A percentile compares a stretch with the other conserved stretches of the same genome.
These are phyloP conservation scores for Eucalyptus melliodora DNA, from an alignment of 345 rosid species.

Conservation along the genomic window DNA sequence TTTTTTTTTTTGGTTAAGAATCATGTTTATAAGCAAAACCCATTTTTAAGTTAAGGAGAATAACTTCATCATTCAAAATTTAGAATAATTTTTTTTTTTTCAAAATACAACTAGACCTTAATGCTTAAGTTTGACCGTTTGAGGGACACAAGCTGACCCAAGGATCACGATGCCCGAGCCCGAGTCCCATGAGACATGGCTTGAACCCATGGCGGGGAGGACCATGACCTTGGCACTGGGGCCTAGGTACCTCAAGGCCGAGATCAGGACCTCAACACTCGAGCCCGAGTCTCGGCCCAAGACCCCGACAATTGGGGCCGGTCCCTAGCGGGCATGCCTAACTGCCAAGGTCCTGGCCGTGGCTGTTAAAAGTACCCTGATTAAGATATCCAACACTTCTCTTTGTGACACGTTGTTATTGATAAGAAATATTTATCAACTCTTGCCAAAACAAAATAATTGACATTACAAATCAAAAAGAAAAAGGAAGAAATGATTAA, in stretches of 20 bases:
- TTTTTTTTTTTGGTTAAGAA: background rate
- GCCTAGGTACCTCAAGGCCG: background rate
- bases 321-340: background rate
- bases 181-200: accelerated
- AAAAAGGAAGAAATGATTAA: background rate
- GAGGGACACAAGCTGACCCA: background rate
- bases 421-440: background rate
- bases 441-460: background rate
- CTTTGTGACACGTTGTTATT: background rate
- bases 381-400: background rate
- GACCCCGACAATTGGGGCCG: background rate
- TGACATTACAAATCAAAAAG: background rate
- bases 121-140: too few relatives aligned
- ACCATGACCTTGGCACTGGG: background rate
- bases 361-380: background rate
- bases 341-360: background rate
- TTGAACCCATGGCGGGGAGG: background rate
- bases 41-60: background rate
- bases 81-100: background rate
- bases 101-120: accelerated
- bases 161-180: background rate
- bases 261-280: background rate
- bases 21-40: background rate
- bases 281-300: background rate
- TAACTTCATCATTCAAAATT: background rate